These are phyloP conservation scores for Scutellaria galericulata DNA, from an alignment of 257 asterid genomes.

Conservation along the genomic window DNA sequence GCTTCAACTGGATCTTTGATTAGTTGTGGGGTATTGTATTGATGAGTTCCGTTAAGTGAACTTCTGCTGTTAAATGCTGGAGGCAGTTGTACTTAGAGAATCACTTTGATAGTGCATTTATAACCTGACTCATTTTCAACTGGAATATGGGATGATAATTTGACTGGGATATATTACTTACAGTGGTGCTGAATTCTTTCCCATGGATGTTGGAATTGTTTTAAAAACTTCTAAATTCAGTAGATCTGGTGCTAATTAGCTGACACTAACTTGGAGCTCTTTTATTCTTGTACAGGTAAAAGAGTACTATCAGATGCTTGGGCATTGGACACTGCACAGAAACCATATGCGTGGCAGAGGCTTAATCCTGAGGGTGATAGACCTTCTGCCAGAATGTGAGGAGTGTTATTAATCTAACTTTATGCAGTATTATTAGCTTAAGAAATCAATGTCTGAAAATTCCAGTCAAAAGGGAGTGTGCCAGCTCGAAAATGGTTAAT, in stretches of 20 bases:
- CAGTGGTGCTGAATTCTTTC: slow-evolving; percentile 1
- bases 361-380: slow-evolving; percentile 95
- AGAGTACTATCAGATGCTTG: slow-evolving; percentile 97
- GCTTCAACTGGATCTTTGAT: not conserved
- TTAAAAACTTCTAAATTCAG: not conserved
- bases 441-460: slow-evolving; percentile 6
- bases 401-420: slow-evolving; percentile 31
- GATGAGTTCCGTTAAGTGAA: not conserved
- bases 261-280: slow-evolving; percentile 22
- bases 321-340: slow-evolving; percentile 98
- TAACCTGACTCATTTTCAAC: not conserved
- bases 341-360: slow-evolving; percentile 95
- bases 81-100: not conserved
- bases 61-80: slow-evolving; percentile 1
- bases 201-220: slow-evolving; percentile 5
- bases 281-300: slow-evolving; percentile 64
- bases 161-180: slow-evolving; percentile 19
- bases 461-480: not conserved
- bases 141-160: slow-evolving; percentile 8
- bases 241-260: slow-evolving; percentile 29
- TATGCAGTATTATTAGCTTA: slow-evolving; percentile 15
- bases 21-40: not conserved
- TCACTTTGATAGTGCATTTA: not conserved
- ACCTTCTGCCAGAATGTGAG: slow-evolving; percentile 98
- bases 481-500: slow-evolving; percentile 10